Evolutionary conservation across 1,139 yeast genomes (phyloP).

Genomic region (Arxiozyma telluris): DNA sequence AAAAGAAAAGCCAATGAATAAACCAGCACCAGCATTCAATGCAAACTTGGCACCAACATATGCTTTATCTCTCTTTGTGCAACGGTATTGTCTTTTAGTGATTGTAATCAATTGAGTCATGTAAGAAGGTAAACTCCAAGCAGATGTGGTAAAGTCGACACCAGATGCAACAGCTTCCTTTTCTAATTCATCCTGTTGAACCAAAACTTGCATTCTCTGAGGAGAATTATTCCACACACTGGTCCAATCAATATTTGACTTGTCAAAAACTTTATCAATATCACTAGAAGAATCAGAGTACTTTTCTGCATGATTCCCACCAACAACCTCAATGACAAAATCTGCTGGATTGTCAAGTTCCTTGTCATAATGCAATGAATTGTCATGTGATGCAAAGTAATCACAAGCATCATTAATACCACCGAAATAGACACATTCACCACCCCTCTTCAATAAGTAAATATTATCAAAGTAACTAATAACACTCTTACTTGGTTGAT

Average conservation of each 20-base stretch:
- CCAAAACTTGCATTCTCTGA: constrained; percentile 23
- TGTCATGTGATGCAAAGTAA: constrained; percentile 29
- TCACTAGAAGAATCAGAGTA: constrained; percentile 3
- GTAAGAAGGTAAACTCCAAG: constrained; percentile 28
- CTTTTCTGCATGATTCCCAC: constrained; percentile 19
- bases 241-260: constrained; percentile 37
- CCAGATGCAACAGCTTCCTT: constrained; percentile 14
- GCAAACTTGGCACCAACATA: constrained; percentile 37
- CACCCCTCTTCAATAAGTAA: constrained; percentile 35
- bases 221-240: constrained; percentile 39
- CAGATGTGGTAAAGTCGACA: constrained; percentile 29
- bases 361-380: constrained; percentile 12
- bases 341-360: constrained; percentile 49
- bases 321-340: constrained; percentile 48
- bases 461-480: constrained; percentile 37
- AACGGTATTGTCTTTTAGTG: constrained; percentile 31
- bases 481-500: constrained; percentile 34
- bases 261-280: constrained; percentile 40
- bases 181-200: constrained; percentile 25
- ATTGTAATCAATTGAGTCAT: constrained; percentile 26
- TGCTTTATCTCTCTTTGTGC: constrained; percentile 37
- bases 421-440: constrained; percentile 39
- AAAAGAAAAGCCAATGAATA: constrained; percentile 50
- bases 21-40: constrained; percentile 37
- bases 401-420: constrained; percentile 35